Percentiles rank a stretch among this genome's conserved stretches.
phyloP scores from a whole-genome alignment of 179 eudicot genomes.

The Drosera spatulata region DNA sequence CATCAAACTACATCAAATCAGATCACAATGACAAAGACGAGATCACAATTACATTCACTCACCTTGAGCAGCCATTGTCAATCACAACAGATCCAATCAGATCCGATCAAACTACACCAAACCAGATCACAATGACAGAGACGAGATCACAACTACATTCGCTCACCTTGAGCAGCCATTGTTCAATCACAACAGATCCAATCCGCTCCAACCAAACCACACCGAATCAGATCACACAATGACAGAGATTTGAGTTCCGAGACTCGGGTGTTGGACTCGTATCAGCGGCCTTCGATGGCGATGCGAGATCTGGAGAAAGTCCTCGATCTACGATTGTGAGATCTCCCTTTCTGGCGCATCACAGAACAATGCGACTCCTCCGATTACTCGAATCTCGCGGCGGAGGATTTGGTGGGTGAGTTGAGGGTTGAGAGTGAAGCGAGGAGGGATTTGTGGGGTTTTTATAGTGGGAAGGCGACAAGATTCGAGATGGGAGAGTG shows the following conservation, averaged over 20 bases:
- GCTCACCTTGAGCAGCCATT: slow-evolving; percentile 47
- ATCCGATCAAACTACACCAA: background rate
- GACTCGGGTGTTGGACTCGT: background rate
- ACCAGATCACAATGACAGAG: background rate
- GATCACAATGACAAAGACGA: background rate
- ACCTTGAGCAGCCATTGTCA: too few relatives aligned
- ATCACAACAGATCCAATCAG: background rate
- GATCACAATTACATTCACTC: too few relatives aligned
- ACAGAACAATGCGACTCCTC: background rate
- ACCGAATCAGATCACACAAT: background rate
- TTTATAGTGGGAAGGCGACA: too few relatives aligned
- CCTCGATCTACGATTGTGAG: slow-evolving; percentile 57
- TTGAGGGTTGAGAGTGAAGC: too few relatives aligned
- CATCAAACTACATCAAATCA: background rate
- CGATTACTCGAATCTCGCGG: too few relatives aligned
- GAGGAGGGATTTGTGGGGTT: too few relatives aligned
- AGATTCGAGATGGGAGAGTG: too few relatives aligned
- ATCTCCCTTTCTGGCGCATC: slow-evolving; percentile 68
- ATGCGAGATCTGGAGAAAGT: slow-evolving; percentile 77
- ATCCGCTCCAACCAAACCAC: background rate
- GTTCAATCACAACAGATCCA: background rate
- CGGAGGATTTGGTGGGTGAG: too few relatives aligned
- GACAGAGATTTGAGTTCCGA: background rate
- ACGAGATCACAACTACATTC: background rate
- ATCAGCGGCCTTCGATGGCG: slow-evolving; percentile 60